Base-by-base conservation (phyloP, 108 stramenopile species). In the Thalassiosira profunda region DNA sequence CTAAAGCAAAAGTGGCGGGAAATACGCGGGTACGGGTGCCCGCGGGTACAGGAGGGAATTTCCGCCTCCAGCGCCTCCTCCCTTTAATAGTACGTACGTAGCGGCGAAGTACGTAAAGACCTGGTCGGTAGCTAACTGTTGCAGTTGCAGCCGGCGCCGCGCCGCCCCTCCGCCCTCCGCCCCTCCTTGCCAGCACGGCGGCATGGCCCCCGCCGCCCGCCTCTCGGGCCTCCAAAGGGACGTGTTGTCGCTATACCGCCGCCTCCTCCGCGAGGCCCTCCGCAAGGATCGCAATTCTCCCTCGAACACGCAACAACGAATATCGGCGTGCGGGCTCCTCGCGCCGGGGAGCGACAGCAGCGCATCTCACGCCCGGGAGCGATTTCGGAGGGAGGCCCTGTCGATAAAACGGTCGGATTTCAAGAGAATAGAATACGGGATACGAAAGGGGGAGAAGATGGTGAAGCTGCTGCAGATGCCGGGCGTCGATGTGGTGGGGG, bases 221-320 rank as follows among this genome's bases (percentile, higher is more conserved):
- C 66, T 88, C 6, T 90, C 89, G 10, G 92, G 92, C 21, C 33
- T 94, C n/a, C 92, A 94, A 65, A 88, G 83, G 62, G 89, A 94
- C 43, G 88, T 94, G 0, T 52, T 94, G 21, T 49, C 72, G 2
- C 67, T 94, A 35, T 94, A 94, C 61, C 63, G 92, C 55, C 73
- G 70, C 18, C 67, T 91, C 40, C 67, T 94, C 31, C 84, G 92
- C 40, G 86, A 90, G 55, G 80, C 89, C n/a, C 30, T 60, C 10
- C 78, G 74, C 28, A 94, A 94, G 61, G 92, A 94, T 68, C 80
- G 74, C 42, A 55, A 45, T 23, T 44, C 29, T 30, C 47, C 40
- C n/a, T 26, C 5, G 23, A 20, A 20, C 18, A 7, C 38, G 11
- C 30, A 63, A 11, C 33, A 10, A 33, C 63, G 41, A 14, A 5